Evolutionary conservation across 768 basidiomycete genomes (phyloP), one percentile per base, ranked within the genome.

Genomic region (Mycena rosella): DNA sequence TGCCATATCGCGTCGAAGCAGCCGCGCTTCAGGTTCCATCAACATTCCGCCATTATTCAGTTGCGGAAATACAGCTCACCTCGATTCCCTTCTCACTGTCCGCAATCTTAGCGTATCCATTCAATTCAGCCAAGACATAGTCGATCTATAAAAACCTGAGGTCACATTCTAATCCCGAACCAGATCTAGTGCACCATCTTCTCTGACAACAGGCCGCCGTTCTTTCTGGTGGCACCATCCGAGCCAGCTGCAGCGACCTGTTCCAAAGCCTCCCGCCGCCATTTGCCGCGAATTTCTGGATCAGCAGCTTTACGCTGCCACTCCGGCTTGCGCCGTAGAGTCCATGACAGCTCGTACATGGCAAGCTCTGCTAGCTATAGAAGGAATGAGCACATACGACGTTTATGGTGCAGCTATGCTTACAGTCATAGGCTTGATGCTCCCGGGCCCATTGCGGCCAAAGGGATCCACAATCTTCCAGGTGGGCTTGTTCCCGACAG

Each of bases 51-150:
- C 18, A 18, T 53, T 24, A 22, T 36, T 3, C 22, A n/a, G n/a
- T n/a, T 18, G 38, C 26, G 9, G 17, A 20, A 1, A n/a, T n/a
- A n/a, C n/a, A 13, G 36, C 38, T 17, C n/a, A 65, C 64, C 65
- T 70, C 69, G 20, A 70, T 71, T 18, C 72, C 75, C 45, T 56
- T 67, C 11, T 62, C 61, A 14, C 69, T 61, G 38, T 74, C 65
- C 14, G 63, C 56, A 27, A 73, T 64, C 34, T 63, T 55, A 4
- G 63, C 68, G 53, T 74, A 74, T 17, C 57, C 71, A 5, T 72
- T 68, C 11, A 75, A 48, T 45, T 74, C 73, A 7, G 61, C 69
- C 5, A 73, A 56, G 3, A 74, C 72, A 42, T 74, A 69, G 63
- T 75, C 73, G 30, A 75, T 45, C 66, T 71, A 10, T 14, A 5